phyloP scores from a whole-genome alignment of 2,329 filamentous ascomycete species.

The Leptosphaerulina australis region DNA sequence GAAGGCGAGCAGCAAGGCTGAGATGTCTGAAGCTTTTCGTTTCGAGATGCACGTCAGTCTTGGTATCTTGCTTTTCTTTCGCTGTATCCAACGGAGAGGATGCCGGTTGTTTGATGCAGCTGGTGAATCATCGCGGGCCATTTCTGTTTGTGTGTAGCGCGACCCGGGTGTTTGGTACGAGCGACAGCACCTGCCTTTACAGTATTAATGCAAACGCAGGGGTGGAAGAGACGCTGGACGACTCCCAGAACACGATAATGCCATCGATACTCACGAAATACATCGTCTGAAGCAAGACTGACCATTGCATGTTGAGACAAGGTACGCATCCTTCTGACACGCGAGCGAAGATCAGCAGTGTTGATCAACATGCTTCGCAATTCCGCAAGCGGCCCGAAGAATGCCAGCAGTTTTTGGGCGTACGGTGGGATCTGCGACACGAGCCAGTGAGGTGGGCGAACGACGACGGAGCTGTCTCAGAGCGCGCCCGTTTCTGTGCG shows the following conservation, averaged over 20 bases:
- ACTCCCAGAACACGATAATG: constrained; percentile 4
- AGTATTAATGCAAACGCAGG: constrained; percentile 12
- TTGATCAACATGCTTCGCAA: constrained; percentile 13
- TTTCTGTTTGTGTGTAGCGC: constrained; percentile 24
- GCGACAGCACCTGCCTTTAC: constrained; percentile 22
- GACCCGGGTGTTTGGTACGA: constrained; percentile 18
- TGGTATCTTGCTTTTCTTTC: background rate
- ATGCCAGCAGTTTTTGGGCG: constrained; percentile 3
- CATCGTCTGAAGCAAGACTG: constrained; percentile 6
- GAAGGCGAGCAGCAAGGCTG: constrained; percentile 6
- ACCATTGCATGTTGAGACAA: constrained; percentile 1
- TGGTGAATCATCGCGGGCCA: constrained; percentile 15
- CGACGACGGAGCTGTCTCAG: constrained; percentile 10
- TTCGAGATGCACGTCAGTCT: constrained; percentile 2
- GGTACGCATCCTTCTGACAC: constrained; percentile 5
- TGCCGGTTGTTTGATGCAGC: constrained; percentile 1
- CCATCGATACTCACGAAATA: background rate
- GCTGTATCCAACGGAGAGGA: constrained; percentile 7
- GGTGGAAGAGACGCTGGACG: constrained; percentile 3
- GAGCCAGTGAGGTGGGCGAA: constrained; percentile 12
- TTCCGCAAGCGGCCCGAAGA: constrained; percentile 16
- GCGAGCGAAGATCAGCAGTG: constrained; percentile 10
- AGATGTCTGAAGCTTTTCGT: background rate
- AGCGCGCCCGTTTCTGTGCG: background rate
- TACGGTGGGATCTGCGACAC: constrained; percentile 7